phyloP scores from a whole-genome alignment of 2,329 filamentous ascomycete genomes.

The Cercospora zeae-maydis region DNA sequence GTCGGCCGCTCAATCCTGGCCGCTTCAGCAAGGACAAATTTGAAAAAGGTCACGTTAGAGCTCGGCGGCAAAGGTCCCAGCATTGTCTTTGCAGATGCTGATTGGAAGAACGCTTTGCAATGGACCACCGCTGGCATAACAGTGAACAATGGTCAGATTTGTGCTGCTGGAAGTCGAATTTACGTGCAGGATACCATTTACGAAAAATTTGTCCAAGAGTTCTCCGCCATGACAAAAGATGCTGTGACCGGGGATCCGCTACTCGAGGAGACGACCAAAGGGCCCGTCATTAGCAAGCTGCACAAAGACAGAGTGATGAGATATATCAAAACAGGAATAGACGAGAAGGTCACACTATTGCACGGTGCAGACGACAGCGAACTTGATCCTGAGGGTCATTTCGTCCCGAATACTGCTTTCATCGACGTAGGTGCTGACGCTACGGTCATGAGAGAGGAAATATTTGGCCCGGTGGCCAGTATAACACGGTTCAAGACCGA shows the following conservation, averaged over 20 bases:
- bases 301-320: constrained; percentile 68
- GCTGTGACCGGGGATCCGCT: constrained; percentile 48
- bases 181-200: constrained; percentile 53
- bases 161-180: constrained; percentile 56
- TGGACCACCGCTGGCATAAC: constrained; percentile 33
- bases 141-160: constrained; percentile 56
- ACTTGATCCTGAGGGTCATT: not conserved
- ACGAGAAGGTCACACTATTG: not conserved
- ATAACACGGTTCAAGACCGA: constrained; percentile 56
- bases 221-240: constrained; percentile 14
- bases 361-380: constrained; percentile 39
- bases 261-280: constrained; percentile 65
- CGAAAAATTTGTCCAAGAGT: constrained; percentile 42
- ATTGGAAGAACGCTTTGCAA: constrained; percentile 25
- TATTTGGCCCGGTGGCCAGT: constrained; percentile 73
- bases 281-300: constrained; percentile 66
- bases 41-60: constrained; percentile 32
- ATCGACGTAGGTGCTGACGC: not conserved
- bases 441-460: constrained; percentile 52
- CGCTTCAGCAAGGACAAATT: constrained; percentile 26
- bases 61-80: constrained; percentile 31
- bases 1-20: constrained; percentile 28
- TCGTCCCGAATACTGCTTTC: not conserved
- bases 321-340: constrained; percentile 61
- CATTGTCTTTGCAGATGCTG: constrained; percentile 29